phyloP scores from a whole-genome alignment of 2,329 filamentous ascomycete species.

The Botryotinia narcissicola region DNA sequence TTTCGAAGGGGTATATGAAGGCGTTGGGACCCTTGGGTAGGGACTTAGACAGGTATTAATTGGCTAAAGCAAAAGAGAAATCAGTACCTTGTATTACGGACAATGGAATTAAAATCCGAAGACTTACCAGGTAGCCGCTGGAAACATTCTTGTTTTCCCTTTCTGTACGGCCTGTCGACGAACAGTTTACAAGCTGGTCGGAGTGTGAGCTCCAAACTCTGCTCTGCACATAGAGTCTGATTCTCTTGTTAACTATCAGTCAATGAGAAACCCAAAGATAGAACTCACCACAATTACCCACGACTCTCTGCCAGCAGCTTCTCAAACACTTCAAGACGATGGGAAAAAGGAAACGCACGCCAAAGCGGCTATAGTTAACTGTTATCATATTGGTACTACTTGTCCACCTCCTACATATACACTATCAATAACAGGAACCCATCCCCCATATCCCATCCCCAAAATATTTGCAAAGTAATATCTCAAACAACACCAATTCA shows the following conservation, averaged over 20 bases:
- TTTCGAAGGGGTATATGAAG: background rate
- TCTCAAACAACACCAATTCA: no score
- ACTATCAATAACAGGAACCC: background rate
- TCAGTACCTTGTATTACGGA: background rate
- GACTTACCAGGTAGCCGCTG: background rate
- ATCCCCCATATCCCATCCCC: background rate
- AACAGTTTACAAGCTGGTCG: background rate
- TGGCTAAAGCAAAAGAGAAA: background rate
- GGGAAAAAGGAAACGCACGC: no score
- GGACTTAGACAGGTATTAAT: background rate
- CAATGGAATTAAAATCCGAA: background rate
- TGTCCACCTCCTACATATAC: background rate
- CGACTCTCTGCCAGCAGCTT: background rate
- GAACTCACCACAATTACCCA: no score
- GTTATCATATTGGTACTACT: background rate
- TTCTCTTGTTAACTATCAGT: no score
- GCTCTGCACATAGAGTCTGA: no score
- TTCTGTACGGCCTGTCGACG: background rate
- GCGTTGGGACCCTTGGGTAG: background rate
- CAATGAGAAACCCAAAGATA: no score
- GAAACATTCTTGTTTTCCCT: rapidly evolving
- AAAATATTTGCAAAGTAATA: background rate
- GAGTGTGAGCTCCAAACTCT: background rate
- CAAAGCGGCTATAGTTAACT: background rate
- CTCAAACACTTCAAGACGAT: no score